phyloP scores from a whole-genome alignment of 2,329 filamentous ascomycete genomes.

The Albophoma yamanashiensis region DNA sequence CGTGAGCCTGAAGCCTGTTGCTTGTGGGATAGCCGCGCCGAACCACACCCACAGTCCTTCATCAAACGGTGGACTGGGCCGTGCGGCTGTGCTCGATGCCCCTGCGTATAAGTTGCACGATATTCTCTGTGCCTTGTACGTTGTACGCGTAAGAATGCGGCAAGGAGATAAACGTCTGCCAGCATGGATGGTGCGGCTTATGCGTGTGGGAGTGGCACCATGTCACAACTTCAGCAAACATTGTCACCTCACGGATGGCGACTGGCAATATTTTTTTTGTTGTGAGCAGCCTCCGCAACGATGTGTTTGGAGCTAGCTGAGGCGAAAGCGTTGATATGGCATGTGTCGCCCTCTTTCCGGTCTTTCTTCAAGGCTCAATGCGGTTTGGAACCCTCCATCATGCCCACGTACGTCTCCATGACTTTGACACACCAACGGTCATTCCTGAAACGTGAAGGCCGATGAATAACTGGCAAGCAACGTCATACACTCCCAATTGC shows the following conservation, averaged over 20 bases:
- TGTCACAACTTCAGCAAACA: not conserved
- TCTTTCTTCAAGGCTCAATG: not conserved
- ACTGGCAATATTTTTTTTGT: not conserved
- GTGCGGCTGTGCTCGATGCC: too few species aligned
- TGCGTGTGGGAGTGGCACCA: not conserved
- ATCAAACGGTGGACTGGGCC: not conserved
- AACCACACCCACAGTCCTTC: not conserved
- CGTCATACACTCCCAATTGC: not conserved
- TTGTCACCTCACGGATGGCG: not conserved
- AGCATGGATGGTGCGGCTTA: not conserved
- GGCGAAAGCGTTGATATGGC: not conserved
- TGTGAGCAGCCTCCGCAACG: not conserved
- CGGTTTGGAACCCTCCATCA: not conserved
- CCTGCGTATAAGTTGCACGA: not conserved
- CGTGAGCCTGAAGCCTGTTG: not conserved
- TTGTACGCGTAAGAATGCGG: not conserved
- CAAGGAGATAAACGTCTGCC: not conserved
- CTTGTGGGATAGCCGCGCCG: not conserved
- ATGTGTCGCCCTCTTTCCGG: not conserved
- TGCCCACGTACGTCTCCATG: too few species aligned
- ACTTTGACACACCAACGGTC: not conserved
- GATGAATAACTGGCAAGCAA: not conserved
- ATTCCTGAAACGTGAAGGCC: not conserved
- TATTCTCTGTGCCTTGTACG: not conserved
- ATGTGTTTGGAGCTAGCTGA: not conserved